A percentile compares a stretch with the other conserved stretches of the same genome.
These are phyloP conservation scores for Erysimum cheiri DNA, from an alignment of 441 rosid species.

Conservation along the genomic window DNA sequence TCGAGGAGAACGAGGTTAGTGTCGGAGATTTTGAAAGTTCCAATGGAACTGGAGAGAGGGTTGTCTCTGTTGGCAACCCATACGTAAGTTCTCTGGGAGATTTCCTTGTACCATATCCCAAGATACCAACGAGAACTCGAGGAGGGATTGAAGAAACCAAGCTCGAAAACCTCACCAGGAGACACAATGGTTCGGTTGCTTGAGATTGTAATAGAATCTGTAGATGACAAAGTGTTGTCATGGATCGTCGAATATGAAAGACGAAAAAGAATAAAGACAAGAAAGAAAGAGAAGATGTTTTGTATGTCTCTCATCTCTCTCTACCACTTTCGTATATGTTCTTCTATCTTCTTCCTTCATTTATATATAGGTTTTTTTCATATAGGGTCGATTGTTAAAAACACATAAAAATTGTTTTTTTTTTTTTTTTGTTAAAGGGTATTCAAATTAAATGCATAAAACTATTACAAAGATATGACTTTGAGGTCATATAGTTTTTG, in stretches of 20 bases:
- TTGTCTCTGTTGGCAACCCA: conserved; percentile 50
- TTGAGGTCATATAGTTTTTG: too few relatives aligned
- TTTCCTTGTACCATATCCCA: conserved; percentile 41
- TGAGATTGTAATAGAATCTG: conserved; percentile 38
- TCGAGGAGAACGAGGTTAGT: conserved; percentile 3
- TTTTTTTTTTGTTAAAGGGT: too few relatives aligned
- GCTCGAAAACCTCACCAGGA: conserved; percentile 48
- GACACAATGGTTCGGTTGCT: conserved; percentile 51
- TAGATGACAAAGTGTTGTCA: conserved; percentile 39
- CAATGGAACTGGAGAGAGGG: conserved; percentile 7
- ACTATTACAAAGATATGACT: too few relatives aligned
- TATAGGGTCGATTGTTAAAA: too few relatives aligned
- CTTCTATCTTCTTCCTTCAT: conserved; percentile 10
- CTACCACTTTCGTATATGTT: conserved; percentile 3
- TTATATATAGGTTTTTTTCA: background rate
- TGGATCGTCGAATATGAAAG: conserved; percentile 37
- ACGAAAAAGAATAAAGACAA: conserved; percentile 39
- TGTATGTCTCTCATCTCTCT: conserved; percentile 36
- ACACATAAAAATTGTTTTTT: too few relatives aligned
- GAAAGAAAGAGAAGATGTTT: conserved; percentile 41
- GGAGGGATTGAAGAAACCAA: conserved; percentile 47
- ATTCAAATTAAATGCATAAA: too few relatives aligned
- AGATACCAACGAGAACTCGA: conserved; percentile 4
- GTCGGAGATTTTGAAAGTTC: conserved; percentile 3
- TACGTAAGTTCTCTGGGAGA: conserved; percentile 45